phyloP scores from a whole-genome alignment of 1,139 yeast species.

The Saccharomycopsis hybrid region DNA sequence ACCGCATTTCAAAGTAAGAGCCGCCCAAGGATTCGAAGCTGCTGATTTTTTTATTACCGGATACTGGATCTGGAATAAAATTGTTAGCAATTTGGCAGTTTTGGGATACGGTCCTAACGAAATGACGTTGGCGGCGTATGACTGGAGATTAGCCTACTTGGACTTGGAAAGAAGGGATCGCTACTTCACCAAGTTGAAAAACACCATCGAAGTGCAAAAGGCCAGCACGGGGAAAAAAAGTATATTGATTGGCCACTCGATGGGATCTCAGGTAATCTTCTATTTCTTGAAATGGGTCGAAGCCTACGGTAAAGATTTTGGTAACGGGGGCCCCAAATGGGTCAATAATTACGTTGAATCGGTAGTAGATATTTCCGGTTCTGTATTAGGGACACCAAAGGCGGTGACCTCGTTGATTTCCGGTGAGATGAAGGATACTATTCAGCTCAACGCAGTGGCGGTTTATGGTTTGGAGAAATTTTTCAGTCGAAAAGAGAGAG shows the following conservation, averaged over 20 bases:
- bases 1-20: constrained; percentile 67
- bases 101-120: constrained; percentile 89
- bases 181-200: constrained; percentile 71
- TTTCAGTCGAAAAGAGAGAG: constrained; percentile 82
- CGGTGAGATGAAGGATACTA: constrained; percentile 98
- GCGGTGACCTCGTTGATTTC: constrained; percentile 84
- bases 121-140: constrained; percentile 89
- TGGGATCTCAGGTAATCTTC: constrained; percentile 88
- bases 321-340: constrained; percentile 87
- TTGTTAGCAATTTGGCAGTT: constrained; percentile 86
- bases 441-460: constrained; percentile 86
- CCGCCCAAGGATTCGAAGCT: constrained; percentile 96
- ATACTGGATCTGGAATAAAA: constrained; percentile 97
- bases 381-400: constrained; percentile 88
- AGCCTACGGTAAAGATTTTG: constrained; percentile 69
- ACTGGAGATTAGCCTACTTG: constrained; percentile 88
- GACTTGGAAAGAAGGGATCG: constrained; percentile 85
- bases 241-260: constrained; percentile 84
- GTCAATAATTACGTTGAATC: constrained; percentile 78
- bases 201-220: constrained; percentile 55
- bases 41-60: constrained; percentile 96
- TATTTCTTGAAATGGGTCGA: constrained; percentile 96
- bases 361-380: constrained; percentile 81
- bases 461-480: constrained; percentile 92
- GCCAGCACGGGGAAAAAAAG: constrained; percentile 59